Evolutionary conservation across 169 alveolate species (phyloP).

Genomic region (Plasmodium blacklocki): DNA sequence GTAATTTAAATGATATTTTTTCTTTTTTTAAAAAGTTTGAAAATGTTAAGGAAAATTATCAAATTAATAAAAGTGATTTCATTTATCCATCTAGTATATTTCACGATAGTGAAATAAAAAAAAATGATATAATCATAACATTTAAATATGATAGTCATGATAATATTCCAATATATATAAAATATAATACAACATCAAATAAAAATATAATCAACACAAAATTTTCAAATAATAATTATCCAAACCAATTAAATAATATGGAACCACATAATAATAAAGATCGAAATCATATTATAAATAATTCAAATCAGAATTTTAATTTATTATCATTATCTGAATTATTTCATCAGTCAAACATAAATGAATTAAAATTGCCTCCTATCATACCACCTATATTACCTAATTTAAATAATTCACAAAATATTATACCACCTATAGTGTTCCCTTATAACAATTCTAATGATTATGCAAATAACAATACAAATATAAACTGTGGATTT

Average conservation of each 20-base stretch:
- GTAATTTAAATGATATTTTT: constrained; percentile 21
- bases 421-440: constrained; percentile 47
- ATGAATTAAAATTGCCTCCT: constrained; percentile 33
- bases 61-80: constrained; percentile 6
- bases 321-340: constrained; percentile 34
- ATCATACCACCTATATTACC: constrained; percentile 26
- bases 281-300: neutral
- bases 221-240: no score
- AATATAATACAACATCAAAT: constrained; percentile 6
- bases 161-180: constrained; percentile 22
- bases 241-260: no score
- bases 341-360: constrained; percentile 40
- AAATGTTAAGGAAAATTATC: constrained; percentile 32
- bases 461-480: neutral
- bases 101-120: constrained; percentile 40
- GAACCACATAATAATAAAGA: no score
- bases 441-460: constrained; percentile 22
- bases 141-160: constrained; percentile 25
- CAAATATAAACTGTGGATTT: neutral
- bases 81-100: constrained; percentile 29
- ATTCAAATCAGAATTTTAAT: constrained; percentile 13
- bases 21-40: constrained; percentile 21
- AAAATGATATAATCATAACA: constrained; percentile 47
- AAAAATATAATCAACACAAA: no score
- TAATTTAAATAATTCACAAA: constrained; percentile 25